Evolutionary conservation across 1,284 basidiomycete genomes (phyloP), one percentile per base, ranked within the genome.

Genomic region (Cryptococcus amylolentus): DNA sequence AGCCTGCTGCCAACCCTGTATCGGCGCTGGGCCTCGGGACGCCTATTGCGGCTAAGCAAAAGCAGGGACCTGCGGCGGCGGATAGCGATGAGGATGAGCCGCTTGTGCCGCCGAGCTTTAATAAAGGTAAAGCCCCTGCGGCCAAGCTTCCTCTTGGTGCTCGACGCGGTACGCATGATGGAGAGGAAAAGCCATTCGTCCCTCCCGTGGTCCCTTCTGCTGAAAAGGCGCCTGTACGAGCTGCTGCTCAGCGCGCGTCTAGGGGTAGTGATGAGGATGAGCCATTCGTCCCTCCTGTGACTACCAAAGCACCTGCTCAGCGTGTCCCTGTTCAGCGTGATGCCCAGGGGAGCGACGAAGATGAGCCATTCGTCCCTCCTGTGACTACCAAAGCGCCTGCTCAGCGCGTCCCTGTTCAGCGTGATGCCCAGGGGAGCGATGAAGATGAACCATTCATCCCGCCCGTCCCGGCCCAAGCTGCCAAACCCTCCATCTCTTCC

Each of bases 1-100:
- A 62, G 8, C 69, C 75, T 14, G 65, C 70, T n/a, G 73, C 77
- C 18, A 74, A 71, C 5, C 69, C 76, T 13, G 68, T 74, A 13
- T 68, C 74, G 6, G 49, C 47, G 57, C 28, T 51, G 12, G 51
- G 49, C 23, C 52, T 56, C 13, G 54, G 51, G 14, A 43, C 57
- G 20, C 57, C 59, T 37, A 39, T 57, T 3, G 47, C 49, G 9
- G 57, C 46, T 4, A 26, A 46, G 20, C 53, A 51, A 23, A 51
- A 48, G 43, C 31, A 16, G 14, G 44, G 55, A 14, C 57, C 1
- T 10, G 10, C 31, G 7, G 41, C 57, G 1, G 31, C 48, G 4
- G 54, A 52, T n/a, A 52, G 50, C n/a, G 58, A 60, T 27, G 51
- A 57, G 44, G 47, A 23, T 14, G 52, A 61, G 38, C 48, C 47